Base-by-base conservation (phyloP, 192 early-diverging fungal species). In the Martensiomyces pterosporus region DNA sequence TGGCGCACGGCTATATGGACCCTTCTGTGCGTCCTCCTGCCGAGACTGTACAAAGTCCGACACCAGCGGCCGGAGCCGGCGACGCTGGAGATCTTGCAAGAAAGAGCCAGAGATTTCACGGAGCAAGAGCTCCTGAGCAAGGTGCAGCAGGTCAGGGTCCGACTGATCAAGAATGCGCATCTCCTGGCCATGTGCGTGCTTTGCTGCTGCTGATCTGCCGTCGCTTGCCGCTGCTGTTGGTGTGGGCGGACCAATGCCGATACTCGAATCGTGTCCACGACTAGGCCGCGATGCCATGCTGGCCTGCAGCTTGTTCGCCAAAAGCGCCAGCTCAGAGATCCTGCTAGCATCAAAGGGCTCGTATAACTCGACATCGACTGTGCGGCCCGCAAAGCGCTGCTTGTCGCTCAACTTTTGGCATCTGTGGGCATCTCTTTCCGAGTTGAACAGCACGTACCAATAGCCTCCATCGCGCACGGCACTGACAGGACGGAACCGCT, bases 391-490 rank as follows among this genome's bases (percentile, higher is more conserved):
- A 54, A 68, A 64, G 18, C 38, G 21, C 38, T 68, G 57, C 26
- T 54, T 52, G 36, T 77, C 75, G 44, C 50, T 64, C 24, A 73
- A 36, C 17, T 56, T 24, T 52, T 73, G 75, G 40, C 69, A 77
- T 2, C 75, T 23, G 18, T 68, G 69, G 8, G 75, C 75, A 47
- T 77, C 75, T 12, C 68, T 41, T 17, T 62, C 52, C 9, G 64
- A 58, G 2, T 43, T 33, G 44, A 77, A 77, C 17, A 64, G 32
- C n/a, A 77, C 52, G 35, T 64, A 64, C 75, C 75, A 77, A 38
- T 73, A 64, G 2, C 56, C 64, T 2, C 51, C 52, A 51, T 67
- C 60, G 8, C 58, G 55, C 4, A 47, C 53, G 8, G 64, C 53
- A 2, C 57, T 34, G 2, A 24, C 50, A 4, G 75, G 75, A 10